Base-by-base conservation (phyloP, 2,329 filamentous ascomycete genomes). In the Fusarium torreyae region DNA sequence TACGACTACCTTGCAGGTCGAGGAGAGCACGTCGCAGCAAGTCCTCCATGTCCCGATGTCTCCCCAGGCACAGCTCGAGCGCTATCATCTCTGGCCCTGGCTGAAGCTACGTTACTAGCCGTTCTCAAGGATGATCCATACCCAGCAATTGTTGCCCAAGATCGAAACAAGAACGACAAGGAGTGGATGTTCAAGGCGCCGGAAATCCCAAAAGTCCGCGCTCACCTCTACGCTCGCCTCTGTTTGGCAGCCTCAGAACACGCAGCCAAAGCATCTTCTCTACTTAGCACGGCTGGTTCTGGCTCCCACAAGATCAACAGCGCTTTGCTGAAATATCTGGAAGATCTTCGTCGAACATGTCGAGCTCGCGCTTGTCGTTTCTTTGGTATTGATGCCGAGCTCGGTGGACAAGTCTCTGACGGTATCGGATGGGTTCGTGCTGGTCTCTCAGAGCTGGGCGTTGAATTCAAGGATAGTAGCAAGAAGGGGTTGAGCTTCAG, bases 131-230 rank as follows among this genome's bases (percentile, higher is more conserved):
- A 98, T 76, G 96, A 99, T 75, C 94, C 95, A 0, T 98, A 98
- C 75, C 92, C 95, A 2, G 90, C 92, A 3, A 88, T 91, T 8
- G 91, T 97, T 4, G 89, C 94, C 1, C 93, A 97, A 74, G 89
- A 91, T 58, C 87, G 94, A 48, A 97, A 97, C 76, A 88, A 91
- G 54, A 89, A 91, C 71, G 94, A 94, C 78, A 94, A 88, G 65
- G 95, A 98, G 71, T 99, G 95, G 95, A 98, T 98, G 94, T 97
- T 96, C 79, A 93, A 92, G 74, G 88, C 94, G 0, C 94, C 95
- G 1, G 89, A 94, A 51, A 93, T 98, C 49, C 92, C 94, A 31
- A 94, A 95, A 76, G 94, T 97, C 18, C 90, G 95, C 46, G 94
- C 94, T 10, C 91, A 97, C 75, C 85, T 99, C 3, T 97, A 97